phyloP scores from a whole-genome alignment of 2,329 filamentous ascomycete species.

The Aspergillus sp. region DNA sequence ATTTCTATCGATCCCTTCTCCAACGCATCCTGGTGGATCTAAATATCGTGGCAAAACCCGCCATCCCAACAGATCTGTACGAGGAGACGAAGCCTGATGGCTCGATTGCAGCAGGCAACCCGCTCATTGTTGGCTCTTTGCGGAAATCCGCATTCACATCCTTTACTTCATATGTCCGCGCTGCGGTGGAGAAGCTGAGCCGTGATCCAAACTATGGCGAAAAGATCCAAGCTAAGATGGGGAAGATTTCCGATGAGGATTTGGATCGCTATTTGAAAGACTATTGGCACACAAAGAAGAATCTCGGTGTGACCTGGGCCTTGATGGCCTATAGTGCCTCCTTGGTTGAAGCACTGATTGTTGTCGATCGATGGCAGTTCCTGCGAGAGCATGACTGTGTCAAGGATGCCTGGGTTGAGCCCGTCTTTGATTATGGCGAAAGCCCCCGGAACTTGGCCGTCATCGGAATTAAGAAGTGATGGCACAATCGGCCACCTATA shows the following conservation, averaged over 20 bases:
- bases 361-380: conserved; percentile 84
- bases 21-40: conserved; percentile 89
- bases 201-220: conserved; percentile 57
- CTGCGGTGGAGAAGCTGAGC: conserved; percentile 70
- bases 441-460: conserved; percentile 91
- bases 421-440: conserved; percentile 80
- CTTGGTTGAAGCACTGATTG: conserved; percentile 84
- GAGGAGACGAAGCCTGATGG: conserved; percentile 9
- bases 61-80: conserved; percentile 23
- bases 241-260: conserved; percentile 66
- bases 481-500: no score
- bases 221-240: conserved; percentile 63
- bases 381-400: conserved; percentile 74
- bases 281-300: conserved; percentile 66
- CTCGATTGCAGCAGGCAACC: conserved; percentile 52
- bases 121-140: conserved; percentile 82
- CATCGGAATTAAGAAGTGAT: conserved; percentile 73
- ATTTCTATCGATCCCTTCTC: conserved; percentile 86
- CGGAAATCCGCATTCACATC: conserved; percentile 73
- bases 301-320: conserved; percentile 84
- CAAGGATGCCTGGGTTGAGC: conserved; percentile 79
- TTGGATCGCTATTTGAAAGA: conserved; percentile 64
- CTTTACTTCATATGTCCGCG: conserved; percentile 72
- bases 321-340: conserved; percentile 93
- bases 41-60: conserved; percentile 63